phyloP scores from a whole-genome alignment of 116 monocot genomes.

The Dioscorea cayenensis region DNA sequence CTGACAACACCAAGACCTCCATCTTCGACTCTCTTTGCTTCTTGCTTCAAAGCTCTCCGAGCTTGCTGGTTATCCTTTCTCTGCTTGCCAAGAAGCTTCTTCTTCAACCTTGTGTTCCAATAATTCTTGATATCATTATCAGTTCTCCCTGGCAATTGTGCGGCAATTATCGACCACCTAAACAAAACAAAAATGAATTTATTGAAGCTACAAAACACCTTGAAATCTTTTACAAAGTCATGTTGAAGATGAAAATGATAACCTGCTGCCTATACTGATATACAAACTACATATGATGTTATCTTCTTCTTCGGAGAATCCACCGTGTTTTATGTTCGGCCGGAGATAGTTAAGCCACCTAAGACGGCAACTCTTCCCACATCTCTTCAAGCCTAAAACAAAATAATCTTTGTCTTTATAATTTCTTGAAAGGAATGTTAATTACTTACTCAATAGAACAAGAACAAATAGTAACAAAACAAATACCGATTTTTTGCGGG shows the following conservation, averaged over 20 bases:
- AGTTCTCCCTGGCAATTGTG: conserved; percentile 18
- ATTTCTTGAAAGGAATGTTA: no score
- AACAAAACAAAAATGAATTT: neutral
- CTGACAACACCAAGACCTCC: neutral
- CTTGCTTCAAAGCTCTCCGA: conserved; percentile 2
- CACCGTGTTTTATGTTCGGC: conserved; percentile 43
- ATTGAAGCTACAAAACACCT: no score
- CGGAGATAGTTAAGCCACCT: conserved; percentile 76
- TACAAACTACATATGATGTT: conserved; percentile 35
- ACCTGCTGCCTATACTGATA: conserved; percentile 36
- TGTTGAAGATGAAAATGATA: neutral
- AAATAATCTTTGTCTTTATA: neutral
- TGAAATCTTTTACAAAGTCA: no score
- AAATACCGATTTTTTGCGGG: conserved; percentile 73
- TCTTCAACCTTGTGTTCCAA: conserved; percentile 26
- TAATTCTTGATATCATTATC: conserved; percentile 26
- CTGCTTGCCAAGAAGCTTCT: conserved; percentile 22
- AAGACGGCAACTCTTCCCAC: conserved; percentile 68
- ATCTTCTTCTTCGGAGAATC: conserved; percentile 39
- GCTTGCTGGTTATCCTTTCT: conserved; percentile 2
- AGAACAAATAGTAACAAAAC: neutral
- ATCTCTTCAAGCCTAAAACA: conserved; percentile 24
- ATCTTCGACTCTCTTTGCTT: neutral
- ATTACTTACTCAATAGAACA: no score
- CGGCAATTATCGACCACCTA: conserved; percentile 25